Evolutionary conservation across 441 rosid genomes (phyloP).

Genomic region (Adansonia rubrostipa): DNA sequence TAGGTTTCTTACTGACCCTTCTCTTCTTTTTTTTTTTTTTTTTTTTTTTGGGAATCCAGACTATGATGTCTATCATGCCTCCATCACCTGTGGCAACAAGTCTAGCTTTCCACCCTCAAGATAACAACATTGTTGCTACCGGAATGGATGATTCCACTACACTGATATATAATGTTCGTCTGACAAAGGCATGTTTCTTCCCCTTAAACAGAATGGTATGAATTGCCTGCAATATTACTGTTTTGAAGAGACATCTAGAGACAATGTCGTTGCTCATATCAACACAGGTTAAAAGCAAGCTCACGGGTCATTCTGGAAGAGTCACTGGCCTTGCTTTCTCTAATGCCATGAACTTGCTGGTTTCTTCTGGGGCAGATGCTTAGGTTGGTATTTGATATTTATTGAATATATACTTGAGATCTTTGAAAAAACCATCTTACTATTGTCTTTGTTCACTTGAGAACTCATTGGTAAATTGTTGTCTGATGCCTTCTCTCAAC

Average conservation of each 20-base stretch:
- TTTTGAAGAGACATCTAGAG: neutral
- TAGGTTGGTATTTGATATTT: constrained; percentile 44
- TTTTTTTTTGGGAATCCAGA: constrained; percentile 47
- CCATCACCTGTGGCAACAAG: constrained; percentile 68
- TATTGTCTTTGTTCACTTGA: neutral
- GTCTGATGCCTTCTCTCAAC: neutral
- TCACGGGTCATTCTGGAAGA: constrained; percentile 56
- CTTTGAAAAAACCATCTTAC: neutral
- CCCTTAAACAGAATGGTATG: neutral
- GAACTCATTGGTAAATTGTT: neutral
- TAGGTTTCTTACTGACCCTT: neutral
- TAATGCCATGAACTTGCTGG: constrained; percentile 41
- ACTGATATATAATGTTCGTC: constrained; percentile 49
- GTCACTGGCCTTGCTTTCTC: constrained; percentile 65
- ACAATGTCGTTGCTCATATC: neutral
- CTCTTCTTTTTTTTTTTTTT: constrained; percentile 8
- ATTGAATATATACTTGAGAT: too few species aligned
- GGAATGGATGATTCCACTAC: constrained; percentile 66
- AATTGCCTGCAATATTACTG: neutral
- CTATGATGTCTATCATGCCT: constrained; percentile 50
- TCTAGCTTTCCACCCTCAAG: constrained; percentile 64
- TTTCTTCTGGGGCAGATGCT: constrained; percentile 64
- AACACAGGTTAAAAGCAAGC: constrained; percentile 49
- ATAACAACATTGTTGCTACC: constrained; percentile 64
- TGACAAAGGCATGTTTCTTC: constrained; percentile 48